phyloP scores from a whole-genome alignment of 2,329 filamentous ascomycete species.

The Phyllosticta citribraziliensis region DNA sequence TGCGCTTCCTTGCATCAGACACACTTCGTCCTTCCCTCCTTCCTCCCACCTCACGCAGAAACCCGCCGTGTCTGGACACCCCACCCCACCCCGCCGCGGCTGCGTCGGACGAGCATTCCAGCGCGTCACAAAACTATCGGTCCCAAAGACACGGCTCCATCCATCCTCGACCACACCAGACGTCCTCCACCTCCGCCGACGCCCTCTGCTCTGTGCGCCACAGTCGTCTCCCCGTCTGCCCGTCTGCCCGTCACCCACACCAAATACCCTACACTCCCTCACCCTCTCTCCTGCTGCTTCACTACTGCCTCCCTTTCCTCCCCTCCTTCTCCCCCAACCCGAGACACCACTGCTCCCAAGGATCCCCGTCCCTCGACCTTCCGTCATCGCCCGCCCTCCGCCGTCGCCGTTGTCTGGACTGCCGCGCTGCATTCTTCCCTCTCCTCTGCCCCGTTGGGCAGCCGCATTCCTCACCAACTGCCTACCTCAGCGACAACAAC shows the following conservation, averaged over 20 bases:
- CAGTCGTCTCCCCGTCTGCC: background rate
- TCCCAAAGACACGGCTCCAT: background rate
- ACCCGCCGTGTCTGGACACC: conserved; percentile 3
- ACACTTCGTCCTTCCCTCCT: background rate
- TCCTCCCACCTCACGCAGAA: background rate
- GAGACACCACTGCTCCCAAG: background rate
- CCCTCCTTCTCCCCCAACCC: background rate
- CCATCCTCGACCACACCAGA: too few relatives aligned
- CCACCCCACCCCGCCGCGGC: background rate
- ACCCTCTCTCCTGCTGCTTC: background rate
- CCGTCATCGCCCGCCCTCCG: background rate
- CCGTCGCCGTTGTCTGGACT: conserved; percentile 8
- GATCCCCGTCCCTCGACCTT: background rate
- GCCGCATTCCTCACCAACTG: conserved; percentile 8
- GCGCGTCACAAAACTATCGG: background rate
- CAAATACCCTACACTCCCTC: background rate
- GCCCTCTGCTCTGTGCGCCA: background rate
- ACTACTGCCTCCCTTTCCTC: background rate
- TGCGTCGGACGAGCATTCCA: conserved; percentile 8
- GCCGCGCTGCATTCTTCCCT: conserved; percentile 9
- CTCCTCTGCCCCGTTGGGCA: conserved; percentile 7
- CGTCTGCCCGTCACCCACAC: background rate
- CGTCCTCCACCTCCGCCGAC: background rate
- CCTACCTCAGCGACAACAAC: conserved; percentile 3
- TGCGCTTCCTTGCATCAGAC: conserved; percentile 7